phyloP scores from a whole-genome alignment of 2,329 filamentous ascomycete genomes.

The Fusarium multiceps region DNA sequence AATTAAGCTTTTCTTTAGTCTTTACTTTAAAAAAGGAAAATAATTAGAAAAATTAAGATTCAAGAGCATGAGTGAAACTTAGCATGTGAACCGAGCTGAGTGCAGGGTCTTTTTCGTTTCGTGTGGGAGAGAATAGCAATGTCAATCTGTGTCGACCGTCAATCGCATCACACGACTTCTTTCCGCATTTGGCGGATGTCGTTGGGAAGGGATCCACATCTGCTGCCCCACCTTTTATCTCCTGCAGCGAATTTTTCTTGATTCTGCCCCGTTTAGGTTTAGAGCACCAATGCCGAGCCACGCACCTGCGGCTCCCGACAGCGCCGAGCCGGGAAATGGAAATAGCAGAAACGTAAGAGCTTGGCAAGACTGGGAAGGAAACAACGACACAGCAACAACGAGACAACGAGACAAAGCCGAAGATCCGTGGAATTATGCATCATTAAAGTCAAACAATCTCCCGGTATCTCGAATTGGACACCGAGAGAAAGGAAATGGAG shows the following conservation, averaged over 20 bases:
- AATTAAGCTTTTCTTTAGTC: conserved; percentile 25
- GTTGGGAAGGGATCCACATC: conserved; percentile 13
- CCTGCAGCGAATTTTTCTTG: conserved; percentile 28
- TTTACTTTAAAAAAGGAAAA: background rate
- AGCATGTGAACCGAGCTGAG: conserved; percentile 15
- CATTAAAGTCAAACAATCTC: background rate
- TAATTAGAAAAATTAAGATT: background rate
- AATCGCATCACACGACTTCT: conserved; percentile 39
- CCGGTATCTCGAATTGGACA: conserved; percentile 38
- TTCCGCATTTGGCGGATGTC: conserved; percentile 37
- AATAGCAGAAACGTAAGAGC: conserved; percentile 22
- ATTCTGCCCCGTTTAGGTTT: conserved; percentile 17
- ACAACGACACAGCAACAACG: background rate
- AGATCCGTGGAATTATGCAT: conserved; percentile 1
- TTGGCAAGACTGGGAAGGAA: conserved; percentile 22
- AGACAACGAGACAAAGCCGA: background rate
- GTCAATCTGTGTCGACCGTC: background rate
- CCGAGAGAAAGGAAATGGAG: conserved; percentile 19
- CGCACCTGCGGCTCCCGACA: conserved; percentile 29
- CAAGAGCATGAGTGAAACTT: background rate
- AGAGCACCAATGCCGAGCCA: conserved; percentile 19
- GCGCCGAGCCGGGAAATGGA: conserved; percentile 37
- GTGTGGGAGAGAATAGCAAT: background rate
- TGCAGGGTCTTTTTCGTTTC: conserved; percentile 5
- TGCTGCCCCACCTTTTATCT: conserved; percentile 4